Evolutionary conservation across 2,329 filamentous ascomycete genomes (phyloP).

Genomic region (Didymella sp.): DNA sequence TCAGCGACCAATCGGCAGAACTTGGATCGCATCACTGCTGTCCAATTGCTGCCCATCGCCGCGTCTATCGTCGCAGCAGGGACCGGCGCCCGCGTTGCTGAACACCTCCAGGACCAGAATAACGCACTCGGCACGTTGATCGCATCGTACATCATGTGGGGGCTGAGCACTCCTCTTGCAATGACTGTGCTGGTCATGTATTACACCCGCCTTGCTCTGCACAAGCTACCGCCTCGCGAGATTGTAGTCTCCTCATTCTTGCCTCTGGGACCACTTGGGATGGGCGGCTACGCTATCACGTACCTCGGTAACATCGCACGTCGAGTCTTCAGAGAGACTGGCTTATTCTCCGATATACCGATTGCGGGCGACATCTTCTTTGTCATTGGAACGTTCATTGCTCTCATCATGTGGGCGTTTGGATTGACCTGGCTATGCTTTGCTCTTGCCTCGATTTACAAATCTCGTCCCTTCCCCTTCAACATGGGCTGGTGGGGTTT

Average conservation of each 20-base stretch:
- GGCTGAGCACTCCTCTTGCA: slow-evolving; percentile 67
- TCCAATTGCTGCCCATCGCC: slow-evolving; percentile 70
- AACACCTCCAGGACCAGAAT: slow-evolving; percentile 61
- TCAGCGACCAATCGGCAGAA: slow-evolving; percentile 47
- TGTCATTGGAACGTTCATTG: slow-evolving; percentile 62
- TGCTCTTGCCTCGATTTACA: slow-evolving; percentile 58
- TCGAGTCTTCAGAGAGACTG: slow-evolving; percentile 50
- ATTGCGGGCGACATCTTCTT: slow-evolving; percentile 61
- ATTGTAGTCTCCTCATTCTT: slow-evolving; percentile 73
- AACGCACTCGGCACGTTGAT: slow-evolving; percentile 68
- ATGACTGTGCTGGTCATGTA: slow-evolving; percentile 71
- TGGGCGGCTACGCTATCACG: slow-evolving; percentile 68
- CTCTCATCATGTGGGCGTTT: slow-evolving; percentile 64
- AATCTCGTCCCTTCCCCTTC: slow-evolving; percentile 59
- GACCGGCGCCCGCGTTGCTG: slow-evolving; percentile 68
- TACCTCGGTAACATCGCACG: slow-evolving; percentile 56
- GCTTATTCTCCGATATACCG: slow-evolving; percentile 47
- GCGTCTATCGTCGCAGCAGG: slow-evolving; percentile 70
- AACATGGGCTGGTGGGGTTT: slow-evolving; percentile 71
- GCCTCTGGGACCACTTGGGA: slow-evolving; percentile 70
- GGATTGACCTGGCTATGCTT: slow-evolving; percentile 63
- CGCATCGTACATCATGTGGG: slow-evolving; percentile 73
- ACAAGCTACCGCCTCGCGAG: slow-evolving; percentile 70
- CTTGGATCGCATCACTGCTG: slow-evolving; percentile 64
- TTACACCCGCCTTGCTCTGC: slow-evolving; percentile 70